Base-by-base conservation (phyloP, 352 stramenopile species). In the Thalassiosira exigua region DNA sequence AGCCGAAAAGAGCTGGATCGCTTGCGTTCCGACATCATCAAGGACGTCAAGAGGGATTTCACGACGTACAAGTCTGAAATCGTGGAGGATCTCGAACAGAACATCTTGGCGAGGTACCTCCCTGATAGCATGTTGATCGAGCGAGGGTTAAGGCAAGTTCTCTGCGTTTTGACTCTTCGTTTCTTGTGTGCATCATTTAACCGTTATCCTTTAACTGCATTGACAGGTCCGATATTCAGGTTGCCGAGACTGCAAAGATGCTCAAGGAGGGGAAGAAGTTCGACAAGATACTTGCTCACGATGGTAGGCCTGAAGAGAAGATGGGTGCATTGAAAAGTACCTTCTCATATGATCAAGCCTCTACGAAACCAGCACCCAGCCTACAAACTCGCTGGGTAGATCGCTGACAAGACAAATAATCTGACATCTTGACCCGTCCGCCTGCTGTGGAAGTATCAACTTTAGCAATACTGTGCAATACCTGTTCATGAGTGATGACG, bases 1-100 rank as follows among this genome's bases (percentile, higher is more conserved):
- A 81, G 83, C 0, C 79, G 79, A 69, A 77, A 64, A 54, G 84
- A 90, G 56, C 65, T 93, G 0, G 86, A 94, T 9, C 66, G 72
- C 52, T 51, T 94, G 30, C 57, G 86, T 73, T 62, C 75, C 17
- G 79, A 72, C n/a, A 91, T 94, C 42, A 82, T 91, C 19, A 82
- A 85, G 24, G 90, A 93, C 46, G 71, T 92, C 9, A 82, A 90
- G 71, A 90, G 81, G 50, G 88, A 92, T 32, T 94, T 94, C 67
- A 82, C 84, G 12, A 89, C 77, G 14, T 93, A 95, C 77, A 90
- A 90, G 27, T 61, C 69, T 26, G 86, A 93, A 68, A 90, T 95
- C 64, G 90, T 90, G 53, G 87, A 94, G 85, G 87, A 93, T 72
- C 75, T 94, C 19, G 75, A 87, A 12, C 81, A 87, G 48, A 84